These are phyloP conservation scores for Triticum urartu DNA, from an alignment of 176 grass and related monocot genomes.

Conservation along the genomic window DNA sequence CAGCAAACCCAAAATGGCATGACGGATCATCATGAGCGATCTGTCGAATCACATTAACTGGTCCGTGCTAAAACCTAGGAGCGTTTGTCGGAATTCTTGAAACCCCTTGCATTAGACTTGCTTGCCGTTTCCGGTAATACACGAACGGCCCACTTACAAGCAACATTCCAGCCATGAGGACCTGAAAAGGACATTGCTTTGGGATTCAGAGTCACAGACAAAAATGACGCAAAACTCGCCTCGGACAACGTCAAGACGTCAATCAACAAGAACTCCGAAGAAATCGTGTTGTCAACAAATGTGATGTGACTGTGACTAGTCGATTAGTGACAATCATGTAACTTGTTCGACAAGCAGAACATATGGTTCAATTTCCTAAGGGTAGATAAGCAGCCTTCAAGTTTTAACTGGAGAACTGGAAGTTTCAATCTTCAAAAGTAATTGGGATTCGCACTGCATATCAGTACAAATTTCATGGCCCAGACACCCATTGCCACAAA, in stretches of 20 bases:
- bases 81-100: slow-evolving; percentile 64
- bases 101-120: slow-evolving; percentile 55
- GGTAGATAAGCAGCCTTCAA: not conserved
- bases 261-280: not conserved
- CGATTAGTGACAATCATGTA: not conserved
- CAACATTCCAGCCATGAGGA: slow-evolving; percentile 76
- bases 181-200: slow-evolving; percentile 40
- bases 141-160: slow-evolving; percentile 77
- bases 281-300: slow-evolving; percentile 5
- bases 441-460: not conserved
- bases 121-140: slow-evolving; percentile 57
- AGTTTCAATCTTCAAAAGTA: not conserved
- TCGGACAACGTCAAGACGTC: not conserved
- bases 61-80: slow-evolving; percentile 62
- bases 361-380: not conserved
- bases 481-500: not conserved
- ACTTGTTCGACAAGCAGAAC: not conserved
- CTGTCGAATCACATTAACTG: not conserved
- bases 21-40: not conserved
- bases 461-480: not conserved
- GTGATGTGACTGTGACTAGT: not conserved
- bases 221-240: not conserved
- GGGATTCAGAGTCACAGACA: not conserved
- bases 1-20: slow-evolving; percentile 9
- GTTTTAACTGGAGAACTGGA: not conserved